Evolutionary conservation across 106 monocot genomes (phyloP).

Genomic region (Dactylorhiza incarnata): DNA sequence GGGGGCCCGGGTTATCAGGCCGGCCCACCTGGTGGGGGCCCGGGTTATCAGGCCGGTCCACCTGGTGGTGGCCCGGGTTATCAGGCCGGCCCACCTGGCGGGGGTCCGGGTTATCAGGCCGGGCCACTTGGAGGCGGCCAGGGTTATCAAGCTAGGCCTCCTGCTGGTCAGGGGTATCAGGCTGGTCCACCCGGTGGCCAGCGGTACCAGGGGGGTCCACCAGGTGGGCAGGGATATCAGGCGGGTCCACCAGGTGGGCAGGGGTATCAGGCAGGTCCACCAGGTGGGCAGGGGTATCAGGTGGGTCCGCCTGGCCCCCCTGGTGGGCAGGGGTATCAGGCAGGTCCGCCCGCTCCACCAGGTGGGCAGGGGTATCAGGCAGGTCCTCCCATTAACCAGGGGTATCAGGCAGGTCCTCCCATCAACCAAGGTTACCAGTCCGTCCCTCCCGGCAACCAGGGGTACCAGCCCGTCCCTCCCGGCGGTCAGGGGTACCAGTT

Average conservation of each 20-base stretch:
- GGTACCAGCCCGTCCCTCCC: slow-evolving; percentile 5
- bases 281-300: neutral
- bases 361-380: slow-evolving; percentile 21
- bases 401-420: slow-evolving; percentile 20
- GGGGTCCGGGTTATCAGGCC: slow-evolving; percentile 13
- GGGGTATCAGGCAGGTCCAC: slow-evolving; percentile 10
- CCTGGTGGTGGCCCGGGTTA: slow-evolving; percentile 11
- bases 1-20: slow-evolving; percentile 17
- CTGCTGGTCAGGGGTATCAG: slow-evolving; percentile 7
- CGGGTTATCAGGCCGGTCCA: slow-evolving; percentile 3
- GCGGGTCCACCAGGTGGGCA: slow-evolving; percentile 10
- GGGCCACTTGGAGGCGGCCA: slow-evolving; percentile 9
- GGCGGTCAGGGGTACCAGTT: slow-evolving; percentile 6
- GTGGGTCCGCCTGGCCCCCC: neutral
- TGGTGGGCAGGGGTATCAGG: slow-evolving; percentile 5
- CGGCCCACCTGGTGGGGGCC: neutral
- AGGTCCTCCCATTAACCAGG: slow-evolving; percentile 5
- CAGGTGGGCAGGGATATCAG: neutral
- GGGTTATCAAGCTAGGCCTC: slow-evolving; percentile 19
- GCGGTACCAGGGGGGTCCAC: slow-evolving; percentile 16
- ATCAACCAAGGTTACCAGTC: slow-evolving; percentile 14
- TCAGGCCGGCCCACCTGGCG: slow-evolving; percentile 10
- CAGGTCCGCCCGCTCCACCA: slow-evolving; percentile 10
- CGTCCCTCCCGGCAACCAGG: neutral
- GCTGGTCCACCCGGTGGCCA: slow-evolving; percentile 17